These are phyloP conservation scores for Magnaporthiopsis rhizophila DNA, from an alignment of 2,329 filamentous ascomycete genomes.

Conservation along the genomic window DNA sequence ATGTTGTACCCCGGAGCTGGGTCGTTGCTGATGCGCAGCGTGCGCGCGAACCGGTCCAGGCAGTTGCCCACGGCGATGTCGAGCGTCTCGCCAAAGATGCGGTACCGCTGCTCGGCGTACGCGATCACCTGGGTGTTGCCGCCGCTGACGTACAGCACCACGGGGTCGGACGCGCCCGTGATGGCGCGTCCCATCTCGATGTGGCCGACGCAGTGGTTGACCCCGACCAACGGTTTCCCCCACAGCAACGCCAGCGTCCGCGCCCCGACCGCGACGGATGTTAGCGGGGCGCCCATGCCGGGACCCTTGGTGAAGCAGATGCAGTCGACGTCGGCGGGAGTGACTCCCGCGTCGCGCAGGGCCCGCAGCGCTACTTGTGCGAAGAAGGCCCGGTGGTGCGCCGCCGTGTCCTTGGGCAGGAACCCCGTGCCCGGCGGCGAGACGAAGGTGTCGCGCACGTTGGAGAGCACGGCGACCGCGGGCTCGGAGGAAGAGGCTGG, in stretches of 20 bases:
- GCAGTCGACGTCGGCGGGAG: conserved; percentile 66
- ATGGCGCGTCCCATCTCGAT: conserved; percentile 98
- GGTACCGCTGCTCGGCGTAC: conserved; percentile 87
- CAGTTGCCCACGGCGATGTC: conserved; percentile 98
- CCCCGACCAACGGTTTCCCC: conserved; percentile 81
- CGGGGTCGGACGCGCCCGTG: conserved; percentile 82
- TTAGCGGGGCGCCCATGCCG: conserved; percentile 91
- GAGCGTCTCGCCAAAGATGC: conserved; percentile 95
- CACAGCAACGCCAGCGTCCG: conserved; percentile 76
- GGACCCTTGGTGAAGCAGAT: conserved; percentile 95
- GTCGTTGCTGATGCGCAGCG: conserved; percentile 86
- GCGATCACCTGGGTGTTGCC: conserved; percentile 98
- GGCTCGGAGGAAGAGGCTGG: conserved; percentile 18
- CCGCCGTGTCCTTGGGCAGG: conserved; percentile 90
- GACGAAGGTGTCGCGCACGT: conserved; percentile 88
- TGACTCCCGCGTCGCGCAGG: conserved; percentile 58
- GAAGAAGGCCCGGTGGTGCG: conserved; percentile 83
- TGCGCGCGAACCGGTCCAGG: conserved; percentile 89
- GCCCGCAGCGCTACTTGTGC: conserved; percentile 73
- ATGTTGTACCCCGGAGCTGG: conserved; percentile 97
- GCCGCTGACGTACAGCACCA: conserved; percentile 90
- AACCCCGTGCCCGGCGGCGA: conserved; percentile 91
- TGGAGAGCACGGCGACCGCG: conserved; percentile 76
- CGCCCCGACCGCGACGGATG: conserved; percentile 75
- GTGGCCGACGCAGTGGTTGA: conserved; percentile 97